Base-by-base conservation (phyloP, 306 rosid genomes). In the Medicago ruthenica region DNA sequence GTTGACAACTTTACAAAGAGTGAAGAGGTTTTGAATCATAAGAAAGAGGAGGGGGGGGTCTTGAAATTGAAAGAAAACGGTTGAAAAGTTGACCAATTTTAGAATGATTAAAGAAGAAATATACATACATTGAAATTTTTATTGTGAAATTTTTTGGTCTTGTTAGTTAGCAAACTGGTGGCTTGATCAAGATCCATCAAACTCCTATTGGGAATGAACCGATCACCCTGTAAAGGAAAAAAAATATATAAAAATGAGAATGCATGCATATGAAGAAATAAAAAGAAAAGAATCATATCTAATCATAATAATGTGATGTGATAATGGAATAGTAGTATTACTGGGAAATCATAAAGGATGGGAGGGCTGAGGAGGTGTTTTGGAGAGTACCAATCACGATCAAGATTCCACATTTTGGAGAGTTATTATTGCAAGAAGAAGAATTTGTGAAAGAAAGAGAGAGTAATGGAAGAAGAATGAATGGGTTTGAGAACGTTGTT, bases 151-250 rank as follows among this genome's bases (percentile, higher is more conserved):
- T 78, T 87, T 17, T 45, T 80, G 71, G 83, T 88, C 27, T 77
- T 60, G 82, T 83, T 84, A 2, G 96, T 88, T 89, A 92, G 81
- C 31, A 92, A 81, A 87, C 88, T 88, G 22, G 84, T 89, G 83
- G 97, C 92, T 85, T 92, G 97, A 92, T 92, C 93, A 84, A 92
- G 97, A 89, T 89, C 87, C 97, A 92, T 92, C 97, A 92, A 89
- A 86, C 97, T 92, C 85, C 96, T 71, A 69, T 78, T 92, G 17
- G 97, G 96, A 24, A 92, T 89, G 84, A 92, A 92, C 62, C 96
- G 86, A 80, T 92, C 97, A 34, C 97, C 97, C 96, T 91, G 57
- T 44, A 14, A 21, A 70, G 7, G 7, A 5, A 9, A n/a, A 41
- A 48, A 74, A 21, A 4, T 15, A 4, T 2, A 12, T 24, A n/a